Conservation (phyloP, 495 filamentous ascomycete species). For the Echria macrotheca region DNA sequence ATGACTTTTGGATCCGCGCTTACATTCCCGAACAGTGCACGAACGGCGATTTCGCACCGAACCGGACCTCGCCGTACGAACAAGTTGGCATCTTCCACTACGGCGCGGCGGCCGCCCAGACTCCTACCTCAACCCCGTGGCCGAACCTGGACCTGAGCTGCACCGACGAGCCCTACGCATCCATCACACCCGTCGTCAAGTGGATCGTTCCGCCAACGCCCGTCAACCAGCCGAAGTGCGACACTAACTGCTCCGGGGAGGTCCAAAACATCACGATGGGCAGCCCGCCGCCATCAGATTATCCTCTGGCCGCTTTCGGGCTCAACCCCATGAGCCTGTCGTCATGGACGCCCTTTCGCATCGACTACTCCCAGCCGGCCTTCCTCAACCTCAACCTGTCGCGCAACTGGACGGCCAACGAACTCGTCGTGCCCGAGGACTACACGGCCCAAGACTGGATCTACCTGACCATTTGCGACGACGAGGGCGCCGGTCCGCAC, state of each 20-base stretch:
- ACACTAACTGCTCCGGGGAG: too few relatives aligned
- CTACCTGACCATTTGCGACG: not conserved
- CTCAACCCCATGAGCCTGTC: not conserved
- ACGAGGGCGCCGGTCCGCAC: not conserved
- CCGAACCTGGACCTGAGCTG: not conserved
- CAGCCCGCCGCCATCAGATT: not conserved
- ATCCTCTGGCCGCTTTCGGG: not conserved
- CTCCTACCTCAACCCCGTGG: not conserved
- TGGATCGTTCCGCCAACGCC: slow-evolving; percentile 3
- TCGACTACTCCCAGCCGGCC: not conserved
- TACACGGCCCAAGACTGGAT: not conserved
- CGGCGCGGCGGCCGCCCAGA: not conserved
- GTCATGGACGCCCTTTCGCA: not conserved
- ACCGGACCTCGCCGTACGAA: not conserved
- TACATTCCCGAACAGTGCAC: not conserved
- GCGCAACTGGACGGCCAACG: not conserved
- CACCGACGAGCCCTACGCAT: not conserved
- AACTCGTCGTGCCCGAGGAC: not conserved
- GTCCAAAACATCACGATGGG: not conserved
- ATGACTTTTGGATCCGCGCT: slow-evolving; percentile 14
- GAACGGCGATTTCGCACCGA: not conserved
- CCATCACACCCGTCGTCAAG: not conserved
- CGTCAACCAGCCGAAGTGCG: too few relatives aligned
- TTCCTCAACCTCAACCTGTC: not conserved
- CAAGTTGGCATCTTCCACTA: not conserved